Evolutionary conservation across 306 rosid species (phyloP).

Genomic region (Rosa rugosa): DNA sequence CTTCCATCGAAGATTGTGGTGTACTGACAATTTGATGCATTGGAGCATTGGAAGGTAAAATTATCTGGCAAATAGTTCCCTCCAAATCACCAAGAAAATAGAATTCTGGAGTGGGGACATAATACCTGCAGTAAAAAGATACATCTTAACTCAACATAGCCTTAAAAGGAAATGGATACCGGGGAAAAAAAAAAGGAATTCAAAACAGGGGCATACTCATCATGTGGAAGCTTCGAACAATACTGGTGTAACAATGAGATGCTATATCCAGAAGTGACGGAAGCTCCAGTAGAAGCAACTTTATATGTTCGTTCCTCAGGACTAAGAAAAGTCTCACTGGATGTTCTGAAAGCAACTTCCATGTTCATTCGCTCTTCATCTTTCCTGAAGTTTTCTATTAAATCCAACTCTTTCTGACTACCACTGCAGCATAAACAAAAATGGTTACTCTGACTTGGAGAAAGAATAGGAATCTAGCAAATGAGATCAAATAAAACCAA

Average conservation of each 20-base stretch:
- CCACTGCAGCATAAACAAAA: constrained; percentile 48
- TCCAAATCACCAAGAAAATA: constrained; percentile 67
- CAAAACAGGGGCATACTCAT: constrained; percentile 60
- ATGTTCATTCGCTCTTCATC: constrained; percentile 69
- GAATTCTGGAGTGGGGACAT: constrained; percentile 72
- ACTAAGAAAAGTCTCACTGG: constrained; percentile 48
- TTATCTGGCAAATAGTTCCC: constrained; percentile 71
- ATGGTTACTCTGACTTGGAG: constrained; percentile 14
- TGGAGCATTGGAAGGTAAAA: constrained; percentile 85
- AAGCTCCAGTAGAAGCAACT: constrained; percentile 84
- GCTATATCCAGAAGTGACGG: constrained; percentile 68
- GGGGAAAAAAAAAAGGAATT: constrained; percentile 15
- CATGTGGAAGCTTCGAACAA: constrained; percentile 90
- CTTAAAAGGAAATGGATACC: background rate
- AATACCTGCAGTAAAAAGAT: constrained; percentile 59
- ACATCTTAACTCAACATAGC: constrained; percentile 22
- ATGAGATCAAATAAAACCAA: constrained; percentile 13
- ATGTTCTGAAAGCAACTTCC: constrained; percentile 63
- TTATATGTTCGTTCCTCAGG: constrained; percentile 60
- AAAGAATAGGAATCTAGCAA: constrained; percentile 12
- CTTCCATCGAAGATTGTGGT: constrained; percentile 64
- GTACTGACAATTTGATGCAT: constrained; percentile 52
- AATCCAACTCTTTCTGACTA: constrained; percentile 61
- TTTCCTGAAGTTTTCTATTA: constrained; percentile 53
- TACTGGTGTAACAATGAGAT: constrained; percentile 75